Base-by-base conservation (phyloP, 495 filamentous ascomycete genomes). In the Penicillium dipodomyicola region DNA sequence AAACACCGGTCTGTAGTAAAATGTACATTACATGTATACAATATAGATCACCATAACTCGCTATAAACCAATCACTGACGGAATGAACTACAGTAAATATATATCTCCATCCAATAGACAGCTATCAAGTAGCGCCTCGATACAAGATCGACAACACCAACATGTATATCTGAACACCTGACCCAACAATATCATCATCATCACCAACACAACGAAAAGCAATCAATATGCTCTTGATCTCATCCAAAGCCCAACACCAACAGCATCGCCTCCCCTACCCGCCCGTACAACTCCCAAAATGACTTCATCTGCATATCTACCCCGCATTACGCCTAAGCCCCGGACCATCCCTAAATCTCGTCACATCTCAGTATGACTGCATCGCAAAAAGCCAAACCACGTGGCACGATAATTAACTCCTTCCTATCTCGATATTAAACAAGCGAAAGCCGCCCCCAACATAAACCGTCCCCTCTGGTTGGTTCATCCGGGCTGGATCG, bases 281-380 rank as follows among this genome's bases (percentile, higher is more conserved):
- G 29, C 19, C 32, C 20, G 20, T 32, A 35, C 23, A 30, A 32
- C 17, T 11, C 15, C 17, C 2, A 49, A 25, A 7, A 37, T 50
- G 32, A 50, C 48, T 39, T 50, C 48, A 50, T 50, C 19, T 25
- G 47, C 20, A 50, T 50, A 14, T 20, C 14, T 50, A 50, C 48
- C 48, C 48, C 48, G 48, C 48, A 50, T 19, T 29, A 30, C 17
- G 7, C 11, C 30, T 5, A 25, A 9, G 2, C n/a, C 8, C 11
- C 27, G 25, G 14, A n/a, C 25, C 14, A n/a, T 30, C n/a, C 29
- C 30, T 33, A 33, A 17, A 43, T 49, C 46, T 17, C 46, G 22
- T 49, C 23, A 29, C 35, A 17, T 39, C 35, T 37, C 7, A 39
- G 6, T 2, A 39, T n/a, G 15, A 39, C 35, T 4, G 29, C 29